Base-by-base conservation (phyloP, 192 early-diverging fungal genomes). In the Globomyces pollinis-pini region DNA sequence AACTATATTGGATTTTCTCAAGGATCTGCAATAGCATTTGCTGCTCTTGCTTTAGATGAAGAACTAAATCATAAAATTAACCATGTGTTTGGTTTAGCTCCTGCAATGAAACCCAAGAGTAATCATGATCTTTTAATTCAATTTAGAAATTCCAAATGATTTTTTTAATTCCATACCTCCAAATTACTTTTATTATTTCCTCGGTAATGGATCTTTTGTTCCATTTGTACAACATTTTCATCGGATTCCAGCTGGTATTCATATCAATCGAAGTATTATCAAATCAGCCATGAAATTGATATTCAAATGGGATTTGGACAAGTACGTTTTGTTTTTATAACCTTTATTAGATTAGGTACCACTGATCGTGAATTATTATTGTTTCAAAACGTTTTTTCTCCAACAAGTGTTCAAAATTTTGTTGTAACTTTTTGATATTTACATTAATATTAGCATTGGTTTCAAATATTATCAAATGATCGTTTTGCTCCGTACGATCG, bases 1-100 rank as follows among this genome's bases (percentile, higher is more conserved):
- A 84, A 82, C 2, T 91, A 91, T 66, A 84, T 93, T 57, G 92
- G 92, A 21, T 95, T 90, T 57, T 88, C 86, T 39, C 92, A 95
- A 66, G 92, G 92, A 36, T 87, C 90, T 1, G 79, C 88, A 7
- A n/a, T n/a, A n/a, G 83, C 84, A 47, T 88, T 95, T 62, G 85
- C 88, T 51, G 84, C 84, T 4, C 76, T 93, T 23, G 85, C 88
- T 23, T 76, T 88, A 43, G 88, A 85, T 64, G 77, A 82, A 15
- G 57, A 65, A 7, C 70, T 94, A 24, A 91, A 93, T 64, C 63
- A 84, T 39, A 83, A 88, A 57, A 73, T 94, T 51, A 82, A 79
- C 43, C 69, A 85, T 6, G 89, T 94, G 60, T 81, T 93, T 49
- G 91, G 85, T 0, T 65, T 93, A 41, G 92, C 91, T 1, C 92